A percentile compares a stretch with the other conserved stretches of the same genome.
Evolutionary conservation across 1,284 basidiomycete genomes (phyloP).

Genomic region (Naganishia sp.): DNA sequence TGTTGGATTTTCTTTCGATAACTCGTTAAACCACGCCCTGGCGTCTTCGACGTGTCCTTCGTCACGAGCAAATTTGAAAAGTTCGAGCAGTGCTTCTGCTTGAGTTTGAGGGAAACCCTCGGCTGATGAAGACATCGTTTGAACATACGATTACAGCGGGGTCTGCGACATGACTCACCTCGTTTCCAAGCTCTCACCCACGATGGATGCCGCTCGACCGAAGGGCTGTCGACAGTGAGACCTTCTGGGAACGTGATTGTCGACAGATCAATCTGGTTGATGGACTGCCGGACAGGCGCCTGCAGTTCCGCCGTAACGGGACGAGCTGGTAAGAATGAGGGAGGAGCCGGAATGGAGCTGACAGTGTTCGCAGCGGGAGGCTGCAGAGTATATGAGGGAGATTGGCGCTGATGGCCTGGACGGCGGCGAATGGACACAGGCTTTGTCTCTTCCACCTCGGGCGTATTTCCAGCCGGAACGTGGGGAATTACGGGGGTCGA

Average conservation of each 20-base stretch:
- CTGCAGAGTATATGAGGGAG: constrained; percentile 28
- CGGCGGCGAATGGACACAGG: constrained; percentile 20
- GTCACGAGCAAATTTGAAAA: constrained; percentile 54
- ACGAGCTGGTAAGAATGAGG: constrained; percentile 13
- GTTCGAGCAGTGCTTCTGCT: constrained; percentile 42
- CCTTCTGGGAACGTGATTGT: constrained; percentile 31
- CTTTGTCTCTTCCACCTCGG: constrained; percentile 4
- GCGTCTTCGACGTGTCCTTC: constrained; percentile 52
- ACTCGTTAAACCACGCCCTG: constrained; percentile 48
- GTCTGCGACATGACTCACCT: constrained; percentile 13
- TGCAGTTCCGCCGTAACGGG: constrained; percentile 5
- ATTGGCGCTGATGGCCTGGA: constrained; percentile 30
- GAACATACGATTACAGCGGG: background rate
- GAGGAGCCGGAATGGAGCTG: constrained; percentile 9
- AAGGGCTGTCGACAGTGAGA: constrained; percentile 15
- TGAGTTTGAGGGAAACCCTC: constrained; percentile 18
- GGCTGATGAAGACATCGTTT: background rate
- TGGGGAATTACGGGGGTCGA: background rate
- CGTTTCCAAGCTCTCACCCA: constrained; percentile 29
- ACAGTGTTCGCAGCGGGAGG: constrained; percentile 14
- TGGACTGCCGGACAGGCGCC: background rate
- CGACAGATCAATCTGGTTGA: constrained; percentile 11
- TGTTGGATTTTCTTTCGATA: constrained; percentile 49
- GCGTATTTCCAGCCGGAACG: background rate
- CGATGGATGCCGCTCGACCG: constrained; percentile 21